These are phyloP conservation scores for Garcia nutans DNA, from an alignment of 345 rosid species.

Conservation along the genomic window DNA sequence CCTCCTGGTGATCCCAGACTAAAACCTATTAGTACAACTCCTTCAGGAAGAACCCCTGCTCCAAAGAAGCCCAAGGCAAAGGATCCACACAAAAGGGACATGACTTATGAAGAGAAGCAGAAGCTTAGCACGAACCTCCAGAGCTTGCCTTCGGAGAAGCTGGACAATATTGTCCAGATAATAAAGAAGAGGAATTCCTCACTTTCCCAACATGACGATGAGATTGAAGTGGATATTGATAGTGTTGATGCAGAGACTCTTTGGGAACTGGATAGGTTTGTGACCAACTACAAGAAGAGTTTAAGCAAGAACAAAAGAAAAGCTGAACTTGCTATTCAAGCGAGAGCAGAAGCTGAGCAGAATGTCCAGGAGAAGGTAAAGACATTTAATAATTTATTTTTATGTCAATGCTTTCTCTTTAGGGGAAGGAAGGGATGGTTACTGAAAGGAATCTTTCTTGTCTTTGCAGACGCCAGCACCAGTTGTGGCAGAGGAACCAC, in stretches of 20 bases:
- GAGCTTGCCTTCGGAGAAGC: conserved; percentile 86
- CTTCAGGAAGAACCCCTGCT: conserved; percentile 79
- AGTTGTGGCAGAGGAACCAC: conserved; percentile 43
- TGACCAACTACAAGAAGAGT: conserved; percentile 89
- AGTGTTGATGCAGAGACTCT: conserved; percentile 95
- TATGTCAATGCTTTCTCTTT: background rate
- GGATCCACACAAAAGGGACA: conserved; percentile 91
- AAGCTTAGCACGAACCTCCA: conserved; percentile 89
- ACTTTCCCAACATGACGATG: conserved; percentile 77
- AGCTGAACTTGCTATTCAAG: conserved; percentile 85
- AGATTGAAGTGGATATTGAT: conserved; percentile 97
- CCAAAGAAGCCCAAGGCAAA: conserved; percentile 95
- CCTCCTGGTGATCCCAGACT: conserved; percentile 41
- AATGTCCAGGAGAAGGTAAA: conserved; percentile 61
- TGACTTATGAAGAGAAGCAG: conserved; percentile 98
- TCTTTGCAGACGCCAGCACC: conserved; percentile 53
- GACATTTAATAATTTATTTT: background rate
- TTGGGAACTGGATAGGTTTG: conserved; percentile 98
- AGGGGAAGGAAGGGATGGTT: background rate
- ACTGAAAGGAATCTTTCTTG: conserved; percentile 5
- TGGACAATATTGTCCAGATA: conserved; percentile 90
- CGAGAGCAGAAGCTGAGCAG: conserved; percentile 66
- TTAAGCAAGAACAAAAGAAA: conserved; percentile 96
- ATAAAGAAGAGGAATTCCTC: conserved; percentile 88
- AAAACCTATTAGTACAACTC: conserved; percentile 60